These are phyloP conservation scores for Talaromyces borbonicus DNA, from an alignment of 495 filamentous ascomycete genomes.

Conservation along the genomic window DNA sequence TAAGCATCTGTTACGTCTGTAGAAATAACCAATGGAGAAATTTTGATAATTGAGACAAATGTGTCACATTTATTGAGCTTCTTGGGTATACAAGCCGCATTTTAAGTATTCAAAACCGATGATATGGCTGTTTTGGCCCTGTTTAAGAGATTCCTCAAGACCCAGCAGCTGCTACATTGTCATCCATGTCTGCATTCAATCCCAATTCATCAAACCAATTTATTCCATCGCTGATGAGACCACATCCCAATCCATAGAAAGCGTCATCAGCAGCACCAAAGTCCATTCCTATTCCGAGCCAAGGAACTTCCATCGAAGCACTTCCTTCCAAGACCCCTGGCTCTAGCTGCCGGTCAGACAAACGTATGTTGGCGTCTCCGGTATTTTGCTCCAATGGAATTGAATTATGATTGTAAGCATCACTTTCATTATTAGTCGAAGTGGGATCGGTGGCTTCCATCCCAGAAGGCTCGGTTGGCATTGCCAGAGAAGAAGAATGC, in stretches of 20 bases:
- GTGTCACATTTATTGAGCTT: too few species aligned
- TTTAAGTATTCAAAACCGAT: too few species aligned
- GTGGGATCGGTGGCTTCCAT: not conserved
- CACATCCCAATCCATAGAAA: not conserved
- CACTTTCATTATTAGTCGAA: not conserved
- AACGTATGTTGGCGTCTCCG: not conserved
- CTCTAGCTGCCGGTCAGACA: not conserved
- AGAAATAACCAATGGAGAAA: too few species aligned
- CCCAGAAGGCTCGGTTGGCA: not conserved
- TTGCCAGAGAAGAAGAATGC: not conserved
- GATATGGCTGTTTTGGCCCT: not conserved
- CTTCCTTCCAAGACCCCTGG: not conserved
- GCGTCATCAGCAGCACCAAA: not conserved
- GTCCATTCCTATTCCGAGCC: constrained; percentile 2
- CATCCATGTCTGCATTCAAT: constrained; percentile 1
- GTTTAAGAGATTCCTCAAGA: not conserved
- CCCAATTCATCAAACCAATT: constrained; percentile 1
- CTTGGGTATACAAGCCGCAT: too few species aligned
- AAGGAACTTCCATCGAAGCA: not conserved
- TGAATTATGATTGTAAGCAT: not conserved
- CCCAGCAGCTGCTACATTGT: not conserved
- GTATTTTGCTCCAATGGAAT: not conserved
- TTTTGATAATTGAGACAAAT: too few species aligned
- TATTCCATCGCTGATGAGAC: constrained; percentile 2
- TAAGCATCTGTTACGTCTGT: too few species aligned